These are phyloP conservation scores for Oryza officinalis DNA, from an alignment of 176 grass and related monocot genomes.

Conservation along the genomic window DNA sequence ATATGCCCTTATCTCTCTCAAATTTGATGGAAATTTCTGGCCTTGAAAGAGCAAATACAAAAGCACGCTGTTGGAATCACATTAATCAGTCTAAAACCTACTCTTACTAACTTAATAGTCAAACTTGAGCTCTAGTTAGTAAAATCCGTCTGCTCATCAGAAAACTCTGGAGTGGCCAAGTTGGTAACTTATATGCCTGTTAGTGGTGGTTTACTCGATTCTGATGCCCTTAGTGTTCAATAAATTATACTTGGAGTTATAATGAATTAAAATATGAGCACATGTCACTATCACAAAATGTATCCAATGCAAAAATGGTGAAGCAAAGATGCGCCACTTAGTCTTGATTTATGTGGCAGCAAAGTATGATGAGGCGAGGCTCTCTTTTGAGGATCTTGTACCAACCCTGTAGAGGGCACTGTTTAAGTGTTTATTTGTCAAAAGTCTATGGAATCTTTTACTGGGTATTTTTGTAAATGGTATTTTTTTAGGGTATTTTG, in stretches of 20 bases:
- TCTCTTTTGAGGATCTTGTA: neutral
- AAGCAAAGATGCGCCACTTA: conserved; percentile 8
- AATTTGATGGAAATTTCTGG: neutral
- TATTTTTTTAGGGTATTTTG: neutral
- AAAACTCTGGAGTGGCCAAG: neutral
- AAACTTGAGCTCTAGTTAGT: conserved; percentile 10
- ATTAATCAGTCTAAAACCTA: neutral
- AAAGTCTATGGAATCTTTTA: conserved; percentile 18
- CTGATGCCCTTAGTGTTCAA: neutral
- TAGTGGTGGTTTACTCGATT: conserved; percentile 1
- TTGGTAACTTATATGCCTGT: conserved; percentile 1
- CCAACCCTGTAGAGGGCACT: neutral
- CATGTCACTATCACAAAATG: neutral
- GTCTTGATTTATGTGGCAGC: neutral
- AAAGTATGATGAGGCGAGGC: conserved; percentile 18
- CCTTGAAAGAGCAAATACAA: neutral
- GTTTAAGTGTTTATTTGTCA: conserved; percentile 15
- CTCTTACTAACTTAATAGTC: neutral
- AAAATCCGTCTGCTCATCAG: neutral
- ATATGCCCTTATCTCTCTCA: neutral
- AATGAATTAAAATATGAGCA: conserved; percentile 8
- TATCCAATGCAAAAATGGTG: neutral
- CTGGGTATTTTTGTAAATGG: neutral
- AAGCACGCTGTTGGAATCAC: neutral
- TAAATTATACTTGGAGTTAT: neutral